Evolutionary conservation across 495 filamentous ascomycete genomes (phyloP).

Genomic region (Aspergillus kassunensis): DNA sequence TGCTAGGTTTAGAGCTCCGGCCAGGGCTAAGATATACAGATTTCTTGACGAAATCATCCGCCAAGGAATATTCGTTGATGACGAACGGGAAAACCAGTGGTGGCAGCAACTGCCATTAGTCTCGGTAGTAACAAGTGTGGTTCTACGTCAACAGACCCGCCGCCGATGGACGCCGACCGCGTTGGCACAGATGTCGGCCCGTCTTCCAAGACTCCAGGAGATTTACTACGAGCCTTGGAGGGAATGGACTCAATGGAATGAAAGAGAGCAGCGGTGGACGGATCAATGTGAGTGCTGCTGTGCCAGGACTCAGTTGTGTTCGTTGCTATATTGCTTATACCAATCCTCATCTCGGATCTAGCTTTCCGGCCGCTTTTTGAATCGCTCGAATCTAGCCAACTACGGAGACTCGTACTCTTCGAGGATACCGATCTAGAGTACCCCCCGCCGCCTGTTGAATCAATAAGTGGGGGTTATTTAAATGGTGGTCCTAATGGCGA

Average conservation of each 20-base stretch:
- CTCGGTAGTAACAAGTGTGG: constrained; percentile 14
- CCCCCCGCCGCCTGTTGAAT: too few species aligned
- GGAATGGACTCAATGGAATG: neutral
- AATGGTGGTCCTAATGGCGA: too few species aligned
- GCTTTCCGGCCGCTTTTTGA: too few species aligned
- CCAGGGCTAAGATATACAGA: neutral
- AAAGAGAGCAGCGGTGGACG: neutral
- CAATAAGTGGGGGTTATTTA: too few species aligned
- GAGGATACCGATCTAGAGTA: too few species aligned
- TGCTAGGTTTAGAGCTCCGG: neutral
- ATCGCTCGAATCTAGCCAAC: too few species aligned
- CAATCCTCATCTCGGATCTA: too few species aligned
- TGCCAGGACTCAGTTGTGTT: neutral
- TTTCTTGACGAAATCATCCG: constrained; percentile 7
- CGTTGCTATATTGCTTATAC: neutral
- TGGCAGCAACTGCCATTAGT: constrained; percentile 16
- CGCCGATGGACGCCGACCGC: constrained; percentile 13
- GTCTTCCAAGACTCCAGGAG: neutral
- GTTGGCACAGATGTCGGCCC: neutral
- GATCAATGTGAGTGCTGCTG: neutral
- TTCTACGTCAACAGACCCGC: constrained; percentile 16
- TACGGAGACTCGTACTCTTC: too few species aligned
- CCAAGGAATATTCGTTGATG: neutral
- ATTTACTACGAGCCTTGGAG: neutral
- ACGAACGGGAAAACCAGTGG: constrained; percentile 15